Evolutionary conservation across 2,329 filamentous ascomycete species (phyloP).

Genomic region (Penicillium sp.): DNA sequence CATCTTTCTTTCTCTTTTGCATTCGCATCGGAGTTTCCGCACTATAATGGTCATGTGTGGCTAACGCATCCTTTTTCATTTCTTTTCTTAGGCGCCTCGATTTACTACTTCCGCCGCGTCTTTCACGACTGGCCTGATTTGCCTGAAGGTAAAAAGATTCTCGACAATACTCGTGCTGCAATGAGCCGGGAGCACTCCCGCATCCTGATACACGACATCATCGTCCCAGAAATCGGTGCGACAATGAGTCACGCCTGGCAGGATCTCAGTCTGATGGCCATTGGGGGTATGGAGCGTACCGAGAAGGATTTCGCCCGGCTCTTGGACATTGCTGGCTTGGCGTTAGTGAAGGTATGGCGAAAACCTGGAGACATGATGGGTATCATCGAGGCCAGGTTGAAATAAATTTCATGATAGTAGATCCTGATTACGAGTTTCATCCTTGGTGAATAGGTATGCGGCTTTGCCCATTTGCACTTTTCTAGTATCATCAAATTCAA

Average conservation of each 20-base stretch:
- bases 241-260: slow-evolving; percentile 18
- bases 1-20: not conserved
- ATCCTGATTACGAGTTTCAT: not conserved
- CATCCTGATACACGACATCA: slow-evolving; percentile 24
- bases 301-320: slow-evolving; percentile 20
- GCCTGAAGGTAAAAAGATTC: slow-evolving; percentile 13
- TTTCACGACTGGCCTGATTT: slow-evolving; percentile 27
- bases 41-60: not conserved
- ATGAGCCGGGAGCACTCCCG: slow-evolving; percentile 17
- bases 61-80: not conserved
- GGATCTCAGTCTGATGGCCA: slow-evolving; percentile 23
- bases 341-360: slow-evolving; percentile 21
- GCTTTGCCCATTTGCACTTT: not conserved
- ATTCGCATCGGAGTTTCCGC: not conserved
- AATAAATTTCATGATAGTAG: slow-evolving; percentile 4
- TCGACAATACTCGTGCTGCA: slow-evolving; percentile 16
- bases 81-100: slow-evolving; percentile 17
- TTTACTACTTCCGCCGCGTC: slow-evolving; percentile 28
- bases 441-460: not conserved
- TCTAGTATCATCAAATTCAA: not conserved
- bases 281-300: slow-evolving; percentile 24
- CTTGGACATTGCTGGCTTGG: slow-evolving; percentile 18
- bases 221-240: slow-evolving; percentile 20
- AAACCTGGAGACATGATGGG: slow-evolving; percentile 11
- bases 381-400: slow-evolving; percentile 21